phyloP scores from a whole-genome alignment of 768 basidiomycete species.

The Lentinula raphanica region DNA sequence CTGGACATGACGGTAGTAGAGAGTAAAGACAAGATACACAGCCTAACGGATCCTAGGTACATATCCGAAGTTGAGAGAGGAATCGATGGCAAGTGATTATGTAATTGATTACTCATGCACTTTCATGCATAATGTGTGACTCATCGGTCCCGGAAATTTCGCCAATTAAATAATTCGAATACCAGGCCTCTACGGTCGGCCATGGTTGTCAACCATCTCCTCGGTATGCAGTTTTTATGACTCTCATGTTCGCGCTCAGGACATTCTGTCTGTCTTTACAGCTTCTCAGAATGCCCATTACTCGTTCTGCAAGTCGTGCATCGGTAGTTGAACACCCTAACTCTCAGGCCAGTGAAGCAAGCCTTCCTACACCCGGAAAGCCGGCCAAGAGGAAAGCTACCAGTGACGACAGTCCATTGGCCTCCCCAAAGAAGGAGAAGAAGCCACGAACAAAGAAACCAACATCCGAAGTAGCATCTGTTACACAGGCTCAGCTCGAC shows the following conservation, averaged over 20 bases:
- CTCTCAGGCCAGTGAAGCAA: background rate
- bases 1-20: background rate
- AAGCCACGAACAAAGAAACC: conserved; percentile 5
- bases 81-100: background rate
- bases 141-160: background rate
- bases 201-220: background rate
- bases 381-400: conserved; percentile 18
- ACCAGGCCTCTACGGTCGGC: too few species aligned
- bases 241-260: background rate
- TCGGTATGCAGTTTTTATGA: conserved; percentile 1
- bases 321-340: conserved; percentile 1
- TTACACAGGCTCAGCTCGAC: conserved; percentile 10
- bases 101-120: background rate
- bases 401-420: background rate
- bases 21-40: too few species aligned
- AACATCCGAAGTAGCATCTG: conserved; percentile 1
- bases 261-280: background rate
- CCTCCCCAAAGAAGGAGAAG: conserved; percentile 3
- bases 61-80: too few species aligned
- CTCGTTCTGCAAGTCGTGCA: conserved; percentile 25
- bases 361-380: conserved; percentile 4
- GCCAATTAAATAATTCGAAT: background rate
- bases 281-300: conserved; percentile 21
- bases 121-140: too few species aligned
- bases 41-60: too few species aligned